A percentile compares a stretch with the other conserved stretches of the same genome.
Evolutionary conservation across 805 yeast genomes (phyloP).

Genomic region (Cyberlindnera meyerae): DNA sequence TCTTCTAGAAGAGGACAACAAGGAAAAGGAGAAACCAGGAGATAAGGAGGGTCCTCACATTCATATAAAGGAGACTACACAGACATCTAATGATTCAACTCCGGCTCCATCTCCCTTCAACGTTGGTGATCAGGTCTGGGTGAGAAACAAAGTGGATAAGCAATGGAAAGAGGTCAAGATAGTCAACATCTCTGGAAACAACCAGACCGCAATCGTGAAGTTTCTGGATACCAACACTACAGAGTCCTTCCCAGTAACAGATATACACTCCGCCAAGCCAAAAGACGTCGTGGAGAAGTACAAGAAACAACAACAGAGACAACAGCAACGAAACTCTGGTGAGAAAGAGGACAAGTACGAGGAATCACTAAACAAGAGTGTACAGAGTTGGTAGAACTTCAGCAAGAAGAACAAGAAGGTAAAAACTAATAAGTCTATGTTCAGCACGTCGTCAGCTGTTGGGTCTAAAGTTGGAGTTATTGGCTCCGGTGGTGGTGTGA

Average conservation of each 20-base stretch:
- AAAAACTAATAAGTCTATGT: constrained; percentile 6
- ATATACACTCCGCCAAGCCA: constrained; percentile 13
- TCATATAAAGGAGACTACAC: background rate
- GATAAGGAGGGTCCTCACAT: background rate
- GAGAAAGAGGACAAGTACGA: constrained; percentile 11
- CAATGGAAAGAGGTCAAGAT: constrained; percentile 13
- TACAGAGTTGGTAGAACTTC: constrained; percentile 19
- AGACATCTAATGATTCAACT: background rate
- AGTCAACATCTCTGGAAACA: constrained; percentile 17
- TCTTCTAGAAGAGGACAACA: constrained; percentile 7
- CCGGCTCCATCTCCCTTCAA: background rate
- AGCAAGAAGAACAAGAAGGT: constrained; percentile 14
- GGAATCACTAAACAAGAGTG: constrained; percentile 12
- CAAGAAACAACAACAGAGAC: constrained; percentile 10
- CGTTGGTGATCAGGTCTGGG: constrained; percentile 15
- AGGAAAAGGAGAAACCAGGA: background rate
- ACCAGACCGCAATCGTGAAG: constrained; percentile 11
- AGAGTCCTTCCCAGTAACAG: constrained; percentile 11
- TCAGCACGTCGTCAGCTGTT: constrained; percentile 9
- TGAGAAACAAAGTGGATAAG: constrained; percentile 9
- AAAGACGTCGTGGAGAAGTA: constrained; percentile 9
- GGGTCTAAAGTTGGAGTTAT: constrained; percentile 18
- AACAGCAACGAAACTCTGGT: too few relatives aligned
- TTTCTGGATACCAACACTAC: constrained; percentile 7
- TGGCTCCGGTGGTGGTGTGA: constrained; percentile 11